Percentiles rank a stretch among this genome's conserved stretches.
Conservation (phyloP, 306 rosid genomes). For the Pachyrhizus erosus region DNA sequence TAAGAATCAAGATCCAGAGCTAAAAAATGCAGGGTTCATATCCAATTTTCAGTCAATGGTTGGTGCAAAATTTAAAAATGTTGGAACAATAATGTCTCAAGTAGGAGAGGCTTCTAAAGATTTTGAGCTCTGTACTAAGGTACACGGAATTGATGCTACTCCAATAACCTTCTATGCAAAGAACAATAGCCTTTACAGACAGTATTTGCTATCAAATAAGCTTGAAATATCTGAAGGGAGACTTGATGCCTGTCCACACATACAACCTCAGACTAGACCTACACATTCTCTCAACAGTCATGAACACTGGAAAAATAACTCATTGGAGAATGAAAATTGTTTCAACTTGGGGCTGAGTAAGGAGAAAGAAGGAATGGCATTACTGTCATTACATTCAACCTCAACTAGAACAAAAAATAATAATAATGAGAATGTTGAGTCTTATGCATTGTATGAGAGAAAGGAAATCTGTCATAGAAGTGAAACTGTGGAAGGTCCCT, state of each 20-base stretch:
- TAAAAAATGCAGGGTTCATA: conserved; percentile 53
- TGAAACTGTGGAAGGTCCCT: conserved; percentile 52
- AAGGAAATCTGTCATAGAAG: conserved; percentile 44
- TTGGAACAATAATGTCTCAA: conserved; percentile 48
- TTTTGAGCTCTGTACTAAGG: conserved; percentile 40
- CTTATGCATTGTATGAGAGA: conserved; percentile 36
- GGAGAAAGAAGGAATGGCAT: conserved; percentile 48
- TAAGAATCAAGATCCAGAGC: conserved; percentile 48
- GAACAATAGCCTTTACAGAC: conserved; percentile 40
- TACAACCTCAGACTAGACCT: conserved; percentile 49
- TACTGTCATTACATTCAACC: conserved; percentile 49
- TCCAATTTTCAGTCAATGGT: conserved; percentile 63
- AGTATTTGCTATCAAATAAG: conserved; percentile 38
- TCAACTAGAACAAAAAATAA: conserved; percentile 42
- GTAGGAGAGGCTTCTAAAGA: conserved; percentile 55
- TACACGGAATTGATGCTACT: conserved; percentile 47
- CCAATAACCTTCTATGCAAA: conserved; percentile 54
- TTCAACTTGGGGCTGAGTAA: conserved; percentile 38
- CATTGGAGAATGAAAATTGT: conserved; percentile 42
- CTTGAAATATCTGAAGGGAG: conserved; percentile 45
- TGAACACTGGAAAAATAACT: conserved; percentile 48
- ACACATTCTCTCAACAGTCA: conserved; percentile 44
- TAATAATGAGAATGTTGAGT: conserved; percentile 46
- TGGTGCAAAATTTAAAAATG: conserved; percentile 43
- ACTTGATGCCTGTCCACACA: conserved; percentile 40